phyloP scores from a whole-genome alignment of 2,329 filamentous ascomycete genomes.

The Aspergillus texensis region DNA sequence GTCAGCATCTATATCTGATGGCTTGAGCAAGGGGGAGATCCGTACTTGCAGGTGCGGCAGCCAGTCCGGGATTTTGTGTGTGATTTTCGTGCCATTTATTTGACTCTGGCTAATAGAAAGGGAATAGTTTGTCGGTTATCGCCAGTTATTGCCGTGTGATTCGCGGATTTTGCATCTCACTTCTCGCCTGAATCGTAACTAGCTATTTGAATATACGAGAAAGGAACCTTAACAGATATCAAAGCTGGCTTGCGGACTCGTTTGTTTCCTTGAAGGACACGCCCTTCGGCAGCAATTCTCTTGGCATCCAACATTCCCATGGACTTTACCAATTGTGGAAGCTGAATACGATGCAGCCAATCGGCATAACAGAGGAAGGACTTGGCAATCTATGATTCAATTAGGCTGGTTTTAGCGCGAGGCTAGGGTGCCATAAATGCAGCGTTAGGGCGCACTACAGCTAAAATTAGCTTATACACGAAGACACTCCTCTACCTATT shows the following conservation, averaged over 20 bases:
- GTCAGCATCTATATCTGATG: neutral
- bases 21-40: neutral
- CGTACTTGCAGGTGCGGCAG: conserved; percentile 12
- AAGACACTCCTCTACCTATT: neutral
- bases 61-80: conserved; percentile 8
- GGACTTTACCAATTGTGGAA: neutral
- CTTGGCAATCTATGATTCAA: neutral
- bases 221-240: neutral
- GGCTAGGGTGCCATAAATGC: neutral
- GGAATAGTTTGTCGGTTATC: neutral
- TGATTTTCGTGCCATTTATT: neutral
- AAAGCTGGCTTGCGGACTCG: neutral
- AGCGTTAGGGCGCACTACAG: neutral
- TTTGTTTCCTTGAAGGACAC: neutral
- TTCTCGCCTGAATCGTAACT: neutral
- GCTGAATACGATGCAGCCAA: neutral
- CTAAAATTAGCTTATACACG: neutral
- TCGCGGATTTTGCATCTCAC: neutral
- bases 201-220: neutral
- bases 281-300: neutral
- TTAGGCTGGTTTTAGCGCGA: neutral
- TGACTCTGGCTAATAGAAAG: neutral
- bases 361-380: neutral
- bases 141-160: neutral
- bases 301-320: neutral